phyloP scores from a whole-genome alignment of 805 yeast genomes.

The Zygosaccharomyces bisporus region DNA sequence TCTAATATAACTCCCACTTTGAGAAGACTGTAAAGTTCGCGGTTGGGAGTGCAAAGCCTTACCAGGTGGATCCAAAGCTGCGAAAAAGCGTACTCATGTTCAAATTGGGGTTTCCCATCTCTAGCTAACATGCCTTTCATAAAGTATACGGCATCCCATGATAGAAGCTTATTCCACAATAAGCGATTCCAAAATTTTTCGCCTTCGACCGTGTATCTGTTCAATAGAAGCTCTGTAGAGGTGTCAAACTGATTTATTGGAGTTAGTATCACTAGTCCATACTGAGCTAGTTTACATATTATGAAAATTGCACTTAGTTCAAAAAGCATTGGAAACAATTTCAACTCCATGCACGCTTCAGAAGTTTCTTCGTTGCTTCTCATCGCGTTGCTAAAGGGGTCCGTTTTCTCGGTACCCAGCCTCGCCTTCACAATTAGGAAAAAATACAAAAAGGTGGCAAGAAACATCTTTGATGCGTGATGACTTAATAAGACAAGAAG shows the following conservation, averaged over 20 bases:
- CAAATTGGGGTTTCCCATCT: constrained; percentile 52
- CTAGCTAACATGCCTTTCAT: constrained; percentile 45
- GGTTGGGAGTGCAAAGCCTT: constrained; percentile 12
- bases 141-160: constrained; percentile 88
- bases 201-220: background rate
- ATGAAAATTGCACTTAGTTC: constrained; percentile 1
- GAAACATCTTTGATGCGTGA: background rate
- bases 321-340: background rate
- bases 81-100: constrained; percentile 89
- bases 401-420: background rate
- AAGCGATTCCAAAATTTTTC: constrained; percentile 20
- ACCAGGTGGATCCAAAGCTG: constrained; percentile 67
- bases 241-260: constrained; percentile 32
- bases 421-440: background rate
- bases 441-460: background rate
- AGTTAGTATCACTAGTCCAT: constrained; percentile 22
- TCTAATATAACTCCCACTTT: constrained; percentile 47
- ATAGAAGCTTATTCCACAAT: constrained; percentile 51
- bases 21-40: constrained; percentile 43
- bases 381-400: background rate
- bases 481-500: background rate
- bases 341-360: background rate
- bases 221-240: constrained; percentile 24
- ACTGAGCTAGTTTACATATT: constrained; percentile 20
- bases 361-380: background rate